phyloP scores from a whole-genome alignment of 805 yeast species.

The Wickerhamiella cacticola region DNA sequence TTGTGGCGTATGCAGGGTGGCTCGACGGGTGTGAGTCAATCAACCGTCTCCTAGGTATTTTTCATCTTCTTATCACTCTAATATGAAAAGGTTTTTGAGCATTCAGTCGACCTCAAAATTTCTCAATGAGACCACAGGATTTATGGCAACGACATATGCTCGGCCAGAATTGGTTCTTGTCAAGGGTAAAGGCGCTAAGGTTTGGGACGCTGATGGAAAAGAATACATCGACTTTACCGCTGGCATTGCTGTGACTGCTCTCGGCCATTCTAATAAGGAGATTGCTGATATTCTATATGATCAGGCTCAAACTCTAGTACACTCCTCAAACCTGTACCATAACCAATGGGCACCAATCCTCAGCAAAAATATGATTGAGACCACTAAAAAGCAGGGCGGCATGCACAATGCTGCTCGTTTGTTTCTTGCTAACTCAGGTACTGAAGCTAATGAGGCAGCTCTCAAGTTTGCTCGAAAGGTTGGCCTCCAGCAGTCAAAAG shows the following conservation, averaged over 20 bases:
- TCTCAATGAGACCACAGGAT: neutral
- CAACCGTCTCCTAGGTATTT: neutral
- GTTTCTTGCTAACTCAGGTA: slow-evolving; percentile 57
- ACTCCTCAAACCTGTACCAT: slow-evolving; percentile 74
- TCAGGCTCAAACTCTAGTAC: slow-evolving; percentile 64
- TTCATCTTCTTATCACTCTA: neutral
- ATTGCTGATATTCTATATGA: slow-evolving; percentile 58
- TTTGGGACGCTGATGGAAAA: slow-evolving; percentile 67
- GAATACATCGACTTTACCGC: slow-evolving; percentile 84
- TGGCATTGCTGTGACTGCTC: slow-evolving; percentile 93
- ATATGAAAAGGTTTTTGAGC: neutral
- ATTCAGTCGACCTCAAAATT: neutral
- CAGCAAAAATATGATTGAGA: slow-evolving; percentile 54
- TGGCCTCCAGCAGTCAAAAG: slow-evolving; percentile 42
- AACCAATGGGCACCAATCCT: slow-evolving; percentile 76
- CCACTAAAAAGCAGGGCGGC: slow-evolving; percentile 62
- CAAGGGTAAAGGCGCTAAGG: slow-evolving; percentile 66
- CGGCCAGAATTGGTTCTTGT: slow-evolving; percentile 50
- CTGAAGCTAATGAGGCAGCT: slow-evolving; percentile 75
- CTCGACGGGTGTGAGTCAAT: neutral
- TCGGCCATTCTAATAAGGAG: slow-evolving; percentile 76
- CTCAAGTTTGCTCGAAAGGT: slow-evolving; percentile 68
- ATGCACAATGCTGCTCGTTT: slow-evolving; percentile 72
- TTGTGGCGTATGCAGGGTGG: slow-evolving; percentile 2
- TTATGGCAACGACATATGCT: slow-evolving; percentile 30